Percentiles rank a stretch among this genome's conserved stretches.
Evolutionary conservation across 2,329 filamentous ascomycete genomes (phyloP).

Genomic region (Paecilomyces fulvus): DNA sequence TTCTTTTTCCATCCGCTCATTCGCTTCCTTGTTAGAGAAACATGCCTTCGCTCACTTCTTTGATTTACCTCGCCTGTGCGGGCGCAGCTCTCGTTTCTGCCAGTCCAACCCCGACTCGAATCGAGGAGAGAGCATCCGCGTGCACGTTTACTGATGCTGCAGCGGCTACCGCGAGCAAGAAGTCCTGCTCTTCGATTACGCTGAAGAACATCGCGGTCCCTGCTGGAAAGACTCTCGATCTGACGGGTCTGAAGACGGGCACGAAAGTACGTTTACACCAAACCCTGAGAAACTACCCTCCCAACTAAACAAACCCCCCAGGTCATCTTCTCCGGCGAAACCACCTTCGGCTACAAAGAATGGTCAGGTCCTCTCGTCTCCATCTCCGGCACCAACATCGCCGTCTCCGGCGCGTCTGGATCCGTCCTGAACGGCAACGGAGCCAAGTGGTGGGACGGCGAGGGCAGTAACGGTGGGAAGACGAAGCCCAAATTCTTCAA

Average conservation of each 20-base stretch:
- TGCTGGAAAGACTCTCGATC: constrained; percentile 50
- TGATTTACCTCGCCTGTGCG: not conserved
- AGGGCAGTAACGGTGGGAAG: constrained; percentile 53
- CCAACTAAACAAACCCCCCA: constrained; percentile 8
- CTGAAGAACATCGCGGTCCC: constrained; percentile 49
- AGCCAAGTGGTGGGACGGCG: constrained; percentile 52
- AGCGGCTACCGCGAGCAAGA: constrained; percentile 41
- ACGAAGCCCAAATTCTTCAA: constrained; percentile 59
- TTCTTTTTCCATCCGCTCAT: not conserved
- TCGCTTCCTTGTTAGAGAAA: not conserved
- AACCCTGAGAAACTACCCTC: no score
- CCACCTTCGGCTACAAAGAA: constrained; percentile 58
- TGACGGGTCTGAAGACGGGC: constrained; percentile 46
- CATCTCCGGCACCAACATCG: constrained; percentile 50
- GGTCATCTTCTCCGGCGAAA: constrained; percentile 57
- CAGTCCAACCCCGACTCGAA: constrained; percentile 17
- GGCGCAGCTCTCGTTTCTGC: constrained; percentile 14
- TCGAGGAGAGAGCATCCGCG: constrained; percentile 20
- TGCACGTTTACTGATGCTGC: constrained; percentile 51
- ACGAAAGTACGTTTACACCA: constrained; percentile 33
- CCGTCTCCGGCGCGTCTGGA: constrained; percentile 45
- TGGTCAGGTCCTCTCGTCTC: constrained; percentile 58
- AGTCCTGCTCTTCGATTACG: constrained; percentile 46
- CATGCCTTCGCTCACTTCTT: not conserved
- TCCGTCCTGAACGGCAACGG: constrained; percentile 50